Percentiles rank a stretch among this genome's conserved stretches.
phyloP scores from a whole-genome alignment of 495 filamentous ascomycete species.

The Podospora anserina region DNA sequence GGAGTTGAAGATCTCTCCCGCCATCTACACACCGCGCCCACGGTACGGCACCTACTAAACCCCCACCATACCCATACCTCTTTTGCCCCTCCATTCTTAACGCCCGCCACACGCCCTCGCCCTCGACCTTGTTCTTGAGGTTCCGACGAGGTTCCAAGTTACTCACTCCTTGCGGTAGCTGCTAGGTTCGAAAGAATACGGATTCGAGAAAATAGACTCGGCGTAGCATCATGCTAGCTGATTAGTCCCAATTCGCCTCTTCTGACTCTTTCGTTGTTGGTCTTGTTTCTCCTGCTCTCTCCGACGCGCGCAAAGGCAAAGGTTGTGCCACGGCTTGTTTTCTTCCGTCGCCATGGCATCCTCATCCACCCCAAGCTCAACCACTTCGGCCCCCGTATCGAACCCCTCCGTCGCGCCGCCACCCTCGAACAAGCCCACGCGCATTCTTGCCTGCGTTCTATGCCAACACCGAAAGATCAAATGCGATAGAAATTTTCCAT shows the following conservation, averaged over 20 bases:
- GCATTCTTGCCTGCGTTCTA: constrained; percentile 41
- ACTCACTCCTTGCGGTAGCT: background rate
- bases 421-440: constrained; percentile 25
- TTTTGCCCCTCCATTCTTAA: background rate
- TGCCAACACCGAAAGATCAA: constrained; percentile 68
- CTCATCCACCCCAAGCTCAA: constrained; percentile 5
- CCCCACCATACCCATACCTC: background rate
- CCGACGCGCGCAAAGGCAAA: background rate
- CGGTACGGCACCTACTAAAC: background rate
- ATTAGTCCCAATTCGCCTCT: constrained; percentile 1
- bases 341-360: constrained; percentile 6
- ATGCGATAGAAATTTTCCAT: constrained; percentile 64
- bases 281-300: background rate
- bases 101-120: background rate
- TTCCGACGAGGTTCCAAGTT: background rate
- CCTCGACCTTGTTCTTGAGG: background rate
- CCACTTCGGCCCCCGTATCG: constrained; percentile 1
- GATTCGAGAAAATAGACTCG: background rate
- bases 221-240: background rate
- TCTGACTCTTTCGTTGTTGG: background rate
- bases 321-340: background rate
- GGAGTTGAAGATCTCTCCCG: background rate
- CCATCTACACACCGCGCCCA: background rate
- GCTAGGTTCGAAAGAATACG: background rate
- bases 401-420: background rate